These are phyloP conservation scores for Tanacetum coccineum DNA, from an alignment of 129 eudicot genomes.

Conservation along the genomic window DNA sequence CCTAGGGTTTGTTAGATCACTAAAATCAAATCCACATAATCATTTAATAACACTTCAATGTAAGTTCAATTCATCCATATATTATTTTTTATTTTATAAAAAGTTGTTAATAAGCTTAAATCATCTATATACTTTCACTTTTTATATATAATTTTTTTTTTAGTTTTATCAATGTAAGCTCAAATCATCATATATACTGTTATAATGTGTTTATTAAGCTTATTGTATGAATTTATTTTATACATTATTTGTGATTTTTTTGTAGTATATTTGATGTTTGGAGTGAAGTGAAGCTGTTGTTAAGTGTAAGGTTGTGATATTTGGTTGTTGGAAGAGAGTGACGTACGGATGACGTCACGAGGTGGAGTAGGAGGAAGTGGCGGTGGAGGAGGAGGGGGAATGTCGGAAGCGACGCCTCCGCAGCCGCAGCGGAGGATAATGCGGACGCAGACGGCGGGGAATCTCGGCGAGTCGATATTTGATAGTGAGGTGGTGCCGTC, in stretches of 20 bases:
- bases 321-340: too few species aligned
- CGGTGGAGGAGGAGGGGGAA: conserved; percentile 29
- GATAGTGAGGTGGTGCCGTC: conserved; percentile 99
- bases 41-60: conserved; percentile 13
- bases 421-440: conserved; percentile 76
- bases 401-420: conserved; percentile 56
- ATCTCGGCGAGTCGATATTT: conserved; percentile 84
- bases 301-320: too few species aligned
- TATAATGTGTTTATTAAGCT: neutral
- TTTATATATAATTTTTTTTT: too few species aligned
- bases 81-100: too few species aligned
- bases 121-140: too few species aligned
- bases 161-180: too few species aligned
- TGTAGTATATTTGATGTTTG: neutral
- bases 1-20: conserved; percentile 37
- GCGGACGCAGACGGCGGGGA: conserved; percentile 89
- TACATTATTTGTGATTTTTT: neutral
- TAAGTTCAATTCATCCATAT: conserved; percentile 8
- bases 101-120: too few species aligned
- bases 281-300: conserved; percentile 15
- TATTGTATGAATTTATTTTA: too few species aligned
- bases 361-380: conserved; percentile 45
- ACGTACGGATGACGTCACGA: conserved; percentile 66
- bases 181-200: too few species aligned
- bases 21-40: conserved; percentile 11